phyloP scores from a whole-genome alignment of 176 grass and related monocot species.

The Themeda triandra region DNA sequence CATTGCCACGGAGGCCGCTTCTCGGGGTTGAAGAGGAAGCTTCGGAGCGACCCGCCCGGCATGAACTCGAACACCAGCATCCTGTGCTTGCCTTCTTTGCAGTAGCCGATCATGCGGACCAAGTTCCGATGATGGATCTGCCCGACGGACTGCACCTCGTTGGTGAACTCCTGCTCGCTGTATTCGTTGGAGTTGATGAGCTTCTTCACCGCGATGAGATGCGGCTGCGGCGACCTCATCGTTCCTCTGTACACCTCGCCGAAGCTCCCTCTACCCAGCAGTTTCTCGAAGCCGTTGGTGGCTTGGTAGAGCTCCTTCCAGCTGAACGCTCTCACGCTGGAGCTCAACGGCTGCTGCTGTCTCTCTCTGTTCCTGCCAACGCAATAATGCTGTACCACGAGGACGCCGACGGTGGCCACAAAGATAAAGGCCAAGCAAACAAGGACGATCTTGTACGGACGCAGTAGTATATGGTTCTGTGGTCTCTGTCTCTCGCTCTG shows the following conservation, averaged over 20 bases:
- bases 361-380: not conserved
- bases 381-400: not conserved
- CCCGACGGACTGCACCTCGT: constrained; percentile 35
- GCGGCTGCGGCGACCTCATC: not conserved
- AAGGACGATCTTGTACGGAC: too few relatives aligned
- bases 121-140: constrained; percentile 40
- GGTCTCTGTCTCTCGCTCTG: too few relatives aligned
- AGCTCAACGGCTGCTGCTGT: not conserved
- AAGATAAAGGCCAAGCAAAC: not conserved
- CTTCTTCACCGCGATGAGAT: constrained; percentile 23
- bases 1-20: constrained; percentile 12
- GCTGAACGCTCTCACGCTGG: not conserved
- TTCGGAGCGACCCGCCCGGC: not conserved
- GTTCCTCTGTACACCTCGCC: constrained; percentile 9
- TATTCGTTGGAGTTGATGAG: constrained; percentile 22
- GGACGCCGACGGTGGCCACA: not conserved
- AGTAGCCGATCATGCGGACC: constrained; percentile 22
- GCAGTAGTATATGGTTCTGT: too few relatives aligned
- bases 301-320: constrained; percentile 16
- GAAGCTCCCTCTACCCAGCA: constrained; percentile 16
- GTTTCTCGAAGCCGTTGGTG: constrained; percentile 32
- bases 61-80: constrained; percentile 36
- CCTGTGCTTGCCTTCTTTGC: constrained; percentile 24
- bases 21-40: not conserved
- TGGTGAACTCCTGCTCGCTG: constrained; percentile 18